Evolutionary conservation across 805 yeast genomes (phyloP).

Genomic region (Suhomyces prunicola): DNA sequence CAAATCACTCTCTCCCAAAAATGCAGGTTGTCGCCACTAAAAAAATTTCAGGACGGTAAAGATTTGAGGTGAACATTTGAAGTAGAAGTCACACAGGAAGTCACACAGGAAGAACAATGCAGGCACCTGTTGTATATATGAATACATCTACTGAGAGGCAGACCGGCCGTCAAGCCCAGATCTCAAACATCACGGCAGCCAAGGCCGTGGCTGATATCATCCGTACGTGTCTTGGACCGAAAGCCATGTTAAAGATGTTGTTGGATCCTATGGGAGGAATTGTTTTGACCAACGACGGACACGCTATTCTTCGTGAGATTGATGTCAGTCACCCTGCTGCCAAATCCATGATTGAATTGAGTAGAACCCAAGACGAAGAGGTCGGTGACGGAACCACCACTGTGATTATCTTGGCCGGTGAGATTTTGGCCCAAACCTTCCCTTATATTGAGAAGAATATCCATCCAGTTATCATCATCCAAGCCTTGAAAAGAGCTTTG

Average conservation of each 20-base stretch:
- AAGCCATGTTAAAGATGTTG: slow-evolving; percentile 97
- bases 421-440: slow-evolving; percentile 89
- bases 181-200: slow-evolving; percentile 98
- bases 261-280: slow-evolving; percentile 97
- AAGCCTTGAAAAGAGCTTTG: slow-evolving; percentile 87
- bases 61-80: neutral
- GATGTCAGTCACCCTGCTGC: slow-evolving; percentile 99
- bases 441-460: slow-evolving; percentile 93
- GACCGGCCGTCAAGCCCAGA: slow-evolving; percentile 95
- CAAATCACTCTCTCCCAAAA: neutral
- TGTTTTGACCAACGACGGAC: slow-evolving; percentile 96
- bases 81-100: neutral
- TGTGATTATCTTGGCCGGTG: slow-evolving; percentile 95
- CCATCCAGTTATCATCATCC: slow-evolving; percentile 95
- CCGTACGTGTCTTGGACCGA: slow-evolving; percentile 97
- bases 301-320: slow-evolving; percentile 94
- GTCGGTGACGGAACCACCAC: slow-evolving; percentile 99
- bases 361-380: slow-evolving; percentile 97
- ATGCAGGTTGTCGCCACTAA: neutral
- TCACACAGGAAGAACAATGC: slow-evolving; percentile 23
- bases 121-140: slow-evolving; percentile 47
- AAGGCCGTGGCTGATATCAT: slow-evolving; percentile 97
- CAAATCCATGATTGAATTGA: slow-evolving; percentile 93
- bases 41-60: neutral
- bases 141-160: slow-evolving; percentile 89